A percentile compares a stretch with the other conserved stretches of the same genome.
These are phyloP conservation scores for Geotrichum candidum DNA, from an alignment of 1,139 yeast species.

Conservation along the genomic window DNA sequence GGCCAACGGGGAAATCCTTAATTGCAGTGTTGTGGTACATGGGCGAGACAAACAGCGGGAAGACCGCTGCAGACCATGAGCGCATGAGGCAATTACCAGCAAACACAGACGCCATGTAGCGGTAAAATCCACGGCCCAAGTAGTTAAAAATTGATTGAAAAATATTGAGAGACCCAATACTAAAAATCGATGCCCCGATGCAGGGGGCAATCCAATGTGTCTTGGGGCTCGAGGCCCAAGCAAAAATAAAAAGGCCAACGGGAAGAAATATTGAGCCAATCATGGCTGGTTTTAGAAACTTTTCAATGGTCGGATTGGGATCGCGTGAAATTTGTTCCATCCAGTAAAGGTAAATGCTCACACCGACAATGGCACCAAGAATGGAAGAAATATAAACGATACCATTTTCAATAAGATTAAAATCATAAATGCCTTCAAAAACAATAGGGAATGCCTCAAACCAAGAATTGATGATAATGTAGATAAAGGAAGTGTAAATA, in stretches of 20 bases:
- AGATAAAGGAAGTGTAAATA: too few relatives aligned
- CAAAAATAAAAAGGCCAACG: slow-evolving; percentile 70
- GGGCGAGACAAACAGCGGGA: slow-evolving; percentile 50
- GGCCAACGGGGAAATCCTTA: slow-evolving; percentile 45
- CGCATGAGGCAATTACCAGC: slow-evolving; percentile 50
- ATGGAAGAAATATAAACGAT: slow-evolving; percentile 42
- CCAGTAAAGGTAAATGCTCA: slow-evolving; percentile 14
- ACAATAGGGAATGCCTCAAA: slow-evolving; percentile 60
- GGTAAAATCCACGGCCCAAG: slow-evolving; percentile 69
- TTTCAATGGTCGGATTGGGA: slow-evolving; percentile 13
- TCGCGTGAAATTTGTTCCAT: neutral
- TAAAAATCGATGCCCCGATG: too few relatives aligned
- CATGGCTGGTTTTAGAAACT: slow-evolving; percentile 34
- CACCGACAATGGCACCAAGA: slow-evolving; percentile 40
- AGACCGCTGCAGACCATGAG: slow-evolving; percentile 48
- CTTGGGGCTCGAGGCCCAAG: slow-evolving; percentile 58
- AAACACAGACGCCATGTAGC: slow-evolving; percentile 54
- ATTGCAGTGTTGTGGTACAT: slow-evolving; percentile 38
- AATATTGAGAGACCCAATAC: slow-evolving; percentile 64
- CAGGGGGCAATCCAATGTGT: slow-evolving; percentile 87
- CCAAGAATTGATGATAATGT: too few relatives aligned
- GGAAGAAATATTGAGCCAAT: slow-evolving; percentile 57
- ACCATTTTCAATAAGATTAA: slow-evolving; percentile 48
- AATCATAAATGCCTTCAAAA: slow-evolving; percentile 41
- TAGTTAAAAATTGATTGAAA: slow-evolving; percentile 69